These are phyloP conservation scores for Colletotrichum sp. DNA, from an alignment of 2,329 filamentous ascomycete genomes.

Conservation along the genomic window DNA sequence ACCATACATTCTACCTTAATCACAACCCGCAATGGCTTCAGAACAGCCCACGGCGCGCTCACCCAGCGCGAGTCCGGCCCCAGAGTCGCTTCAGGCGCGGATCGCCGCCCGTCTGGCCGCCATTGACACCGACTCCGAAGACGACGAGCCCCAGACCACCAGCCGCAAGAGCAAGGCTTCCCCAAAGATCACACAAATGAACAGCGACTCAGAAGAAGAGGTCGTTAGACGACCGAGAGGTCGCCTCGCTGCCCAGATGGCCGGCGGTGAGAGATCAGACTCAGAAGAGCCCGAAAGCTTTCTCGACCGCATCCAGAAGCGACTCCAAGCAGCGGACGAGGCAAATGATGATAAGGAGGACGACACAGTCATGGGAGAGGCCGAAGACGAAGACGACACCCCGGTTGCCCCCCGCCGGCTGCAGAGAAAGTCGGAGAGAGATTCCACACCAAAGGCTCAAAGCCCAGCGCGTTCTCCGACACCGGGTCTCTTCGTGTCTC, in stretches of 20 bases:
- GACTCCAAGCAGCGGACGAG: constrained; percentile 37
- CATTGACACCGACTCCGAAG: constrained; percentile 54
- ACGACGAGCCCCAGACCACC: constrained; percentile 16
- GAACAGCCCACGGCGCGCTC: constrained; percentile 50
- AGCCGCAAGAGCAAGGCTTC: not conserved
- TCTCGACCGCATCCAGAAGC: constrained; percentile 47
- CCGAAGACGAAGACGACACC: constrained; percentile 44
- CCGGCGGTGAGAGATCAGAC: constrained; percentile 25
- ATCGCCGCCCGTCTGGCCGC: constrained; percentile 57
- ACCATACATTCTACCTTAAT: not conserved
- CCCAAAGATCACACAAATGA: not conserved
- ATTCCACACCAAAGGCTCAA: constrained; percentile 37
- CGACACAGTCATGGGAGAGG: constrained; percentile 32
- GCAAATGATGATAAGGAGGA: constrained; percentile 31
- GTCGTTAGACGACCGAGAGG: constrained; percentile 58
- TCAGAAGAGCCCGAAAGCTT: constrained; percentile 34
- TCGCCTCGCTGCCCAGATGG: constrained; percentile 69
- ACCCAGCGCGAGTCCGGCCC: constrained; percentile 41
- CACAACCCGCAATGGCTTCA: constrained; percentile 50
- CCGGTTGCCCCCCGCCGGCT: constrained; percentile 46
- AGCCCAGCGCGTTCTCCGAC: constrained; percentile 27
- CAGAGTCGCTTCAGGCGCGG: constrained; percentile 59
- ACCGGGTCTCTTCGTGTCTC: constrained; percentile 63
- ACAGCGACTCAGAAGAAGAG: constrained; percentile 30
- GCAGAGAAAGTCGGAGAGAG: constrained; percentile 37